Percentiles rank a stretch among this genome's conserved stretches.
Conservation (phyloP, 2,329 filamentous ascomycete species). For the Epichloe elymi region DNA sequence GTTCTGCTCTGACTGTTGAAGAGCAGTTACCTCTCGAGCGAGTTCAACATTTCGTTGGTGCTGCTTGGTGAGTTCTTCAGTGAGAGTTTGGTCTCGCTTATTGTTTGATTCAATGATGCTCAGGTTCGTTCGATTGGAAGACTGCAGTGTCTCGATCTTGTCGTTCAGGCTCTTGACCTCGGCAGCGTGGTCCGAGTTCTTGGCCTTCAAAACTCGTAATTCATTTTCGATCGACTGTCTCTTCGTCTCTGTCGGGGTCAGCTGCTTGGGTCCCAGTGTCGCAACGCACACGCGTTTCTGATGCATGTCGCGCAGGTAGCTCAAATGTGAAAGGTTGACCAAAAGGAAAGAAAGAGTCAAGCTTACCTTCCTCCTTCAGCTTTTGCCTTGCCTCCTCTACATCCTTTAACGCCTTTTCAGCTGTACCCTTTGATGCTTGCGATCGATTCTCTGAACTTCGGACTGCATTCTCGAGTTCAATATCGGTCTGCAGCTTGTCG, state of each 20-base stretch:
- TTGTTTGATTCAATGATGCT: conserved; percentile 84
- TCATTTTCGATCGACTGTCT: conserved; percentile 69
- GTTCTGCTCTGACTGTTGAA: conserved; percentile 75
- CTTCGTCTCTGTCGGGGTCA: conserved; percentile 48
- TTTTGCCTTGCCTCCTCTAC: conserved; percentile 70
- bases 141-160: conserved; percentile 76
- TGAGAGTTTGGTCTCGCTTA: conserved; percentile 70
- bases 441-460: conserved; percentile 71
- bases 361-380: conserved; percentile 67
- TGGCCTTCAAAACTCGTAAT: conserved; percentile 63
- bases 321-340: conserved; percentile 5
- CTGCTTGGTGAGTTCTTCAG: conserved; percentile 74
- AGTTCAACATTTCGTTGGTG: conserved; percentile 80
- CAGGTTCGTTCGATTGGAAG: conserved; percentile 82
- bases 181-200: conserved; percentile 58
- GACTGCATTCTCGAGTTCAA: conserved; percentile 85
- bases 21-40: conserved; percentile 63
- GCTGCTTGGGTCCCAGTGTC: background rate
- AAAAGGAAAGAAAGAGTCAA: conserved; percentile 5
- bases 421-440: conserved; percentile 65
- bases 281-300: background rate
- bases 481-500: conserved; percentile 78
- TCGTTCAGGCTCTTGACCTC: conserved; percentile 66
- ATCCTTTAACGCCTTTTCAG: conserved; percentile 75
- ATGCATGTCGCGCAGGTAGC: background rate